Base-by-base conservation (phyloP, 495 filamentous ascomycete species). In the Xylaria acuta region DNA sequence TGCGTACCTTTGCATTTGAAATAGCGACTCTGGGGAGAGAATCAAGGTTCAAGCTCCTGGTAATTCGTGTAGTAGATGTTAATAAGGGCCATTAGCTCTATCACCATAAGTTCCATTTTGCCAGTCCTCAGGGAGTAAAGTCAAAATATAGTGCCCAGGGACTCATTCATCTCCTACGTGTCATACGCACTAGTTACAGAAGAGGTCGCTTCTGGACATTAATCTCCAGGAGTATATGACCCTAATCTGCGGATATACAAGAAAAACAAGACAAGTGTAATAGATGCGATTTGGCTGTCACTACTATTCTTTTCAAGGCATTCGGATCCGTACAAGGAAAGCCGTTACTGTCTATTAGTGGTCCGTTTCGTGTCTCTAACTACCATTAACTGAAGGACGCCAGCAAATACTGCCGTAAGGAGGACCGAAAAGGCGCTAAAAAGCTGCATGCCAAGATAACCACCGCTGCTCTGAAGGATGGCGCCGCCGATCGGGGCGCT, bases 401-500 rank as follows among this genome's bases (percentile, higher is more conserved):
- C 56, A 6, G 59, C n/a, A 22, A 76, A 70, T 6, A 71, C 40
- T 0, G 64, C 58, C 8, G 74, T 76, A 12, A 74, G 56, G 18
- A 74, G 56, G 27, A 76, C 73, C 3, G 71, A 69, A 41, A 73
- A 64, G 14, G 54, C 74, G 7, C 71, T 66, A 32, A 76, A 73
- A 4, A 76, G 68, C 64, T 76, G 74, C 53, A 76, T 67, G 43
- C 74, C 74, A n/a, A 76, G 56, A 60, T 74, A 76, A 18, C 68
- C 66, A 11, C 72, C 64, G 2, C 36, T 72, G 20, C 56, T 56
- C 25, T 59, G 40, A 38, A 81, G 58, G 6, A 81, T 79, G 16
- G 89, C 88, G 38, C 92, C 92, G 0, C 87, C 89, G 43, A 92
- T 88, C 1, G 92, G 92, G 27, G 89, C 90, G 27, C 92, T 92